These are phyloP conservation scores for Lasiosphaeriaceae sp. DNA, from an alignment of 495 filamentous ascomycete species.

Conservation along the genomic window DNA sequence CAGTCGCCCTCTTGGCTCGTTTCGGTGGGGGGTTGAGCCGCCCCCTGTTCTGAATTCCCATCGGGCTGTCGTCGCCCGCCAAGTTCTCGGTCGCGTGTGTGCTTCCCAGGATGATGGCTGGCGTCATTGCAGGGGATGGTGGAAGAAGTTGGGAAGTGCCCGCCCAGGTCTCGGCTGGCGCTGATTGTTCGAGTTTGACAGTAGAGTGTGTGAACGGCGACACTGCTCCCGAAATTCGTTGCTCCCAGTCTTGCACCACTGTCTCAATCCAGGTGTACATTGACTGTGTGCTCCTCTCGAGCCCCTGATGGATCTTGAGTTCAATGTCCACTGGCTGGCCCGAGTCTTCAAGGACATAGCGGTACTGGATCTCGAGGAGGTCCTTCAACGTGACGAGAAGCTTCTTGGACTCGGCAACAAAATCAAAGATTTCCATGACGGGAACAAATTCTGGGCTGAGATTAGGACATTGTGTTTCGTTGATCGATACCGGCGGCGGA, in stretches of 20 bases:
- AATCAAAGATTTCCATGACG: constrained; percentile 32
- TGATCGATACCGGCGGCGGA: not conserved
- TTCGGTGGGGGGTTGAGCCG: constrained; percentile 16
- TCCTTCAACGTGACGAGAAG: constrained; percentile 19
- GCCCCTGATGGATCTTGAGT: constrained; percentile 24
- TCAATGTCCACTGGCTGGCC: constrained; percentile 13
- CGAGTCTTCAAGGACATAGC: constrained; percentile 22
- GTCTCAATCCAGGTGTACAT: constrained; percentile 31
- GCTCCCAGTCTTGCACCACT: constrained; percentile 27
- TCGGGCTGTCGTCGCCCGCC: constrained; percentile 7
- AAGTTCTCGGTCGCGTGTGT: not conserved
- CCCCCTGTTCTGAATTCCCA: constrained; percentile 3
- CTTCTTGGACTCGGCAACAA: constrained; percentile 26
- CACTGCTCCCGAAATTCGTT: constrained; percentile 17
- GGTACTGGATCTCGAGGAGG: constrained; percentile 27
- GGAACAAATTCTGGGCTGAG: constrained; percentile 22
- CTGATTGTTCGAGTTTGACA: constrained; percentile 1
- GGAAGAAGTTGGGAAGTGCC: constrained; percentile 16
- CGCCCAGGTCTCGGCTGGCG: constrained; percentile 16
- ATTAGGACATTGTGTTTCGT: not conserved
- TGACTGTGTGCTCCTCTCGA: constrained; percentile 23
- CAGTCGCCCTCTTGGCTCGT: constrained; percentile 16
- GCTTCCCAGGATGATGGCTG: constrained; percentile 16
- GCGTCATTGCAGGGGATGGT: constrained; percentile 24
- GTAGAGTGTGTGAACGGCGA: constrained; percentile 14